Conservation (phyloP, 768 basidiomycete species). For the Agrocybe praecox region DNA sequence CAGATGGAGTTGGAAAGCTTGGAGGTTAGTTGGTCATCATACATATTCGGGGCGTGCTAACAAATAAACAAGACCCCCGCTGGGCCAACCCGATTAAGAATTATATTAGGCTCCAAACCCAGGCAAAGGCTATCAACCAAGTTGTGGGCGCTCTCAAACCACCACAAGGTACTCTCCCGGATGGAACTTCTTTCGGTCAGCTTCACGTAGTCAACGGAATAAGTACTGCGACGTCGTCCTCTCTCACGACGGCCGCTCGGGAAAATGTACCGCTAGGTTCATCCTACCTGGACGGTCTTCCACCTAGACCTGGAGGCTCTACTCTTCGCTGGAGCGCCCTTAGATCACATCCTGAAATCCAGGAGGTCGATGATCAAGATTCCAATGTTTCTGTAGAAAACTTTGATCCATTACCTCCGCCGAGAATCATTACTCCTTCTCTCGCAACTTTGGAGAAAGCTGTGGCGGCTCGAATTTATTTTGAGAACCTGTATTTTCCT, state of each 20-base stretch:
- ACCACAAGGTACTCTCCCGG: slow-evolving; percentile 42
- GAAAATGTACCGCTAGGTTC: slow-evolving; percentile 60
- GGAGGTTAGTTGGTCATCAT: slow-evolving; percentile 58
- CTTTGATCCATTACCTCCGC: slow-evolving; percentile 33
- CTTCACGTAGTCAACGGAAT: slow-evolving; percentile 82
- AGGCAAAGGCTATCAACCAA: slow-evolving; percentile 75
- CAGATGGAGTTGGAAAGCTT: slow-evolving; percentile 86
- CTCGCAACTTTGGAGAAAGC: slow-evolving; percentile 92
- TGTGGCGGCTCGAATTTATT: slow-evolving; percentile 90
- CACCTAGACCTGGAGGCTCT: slow-evolving; percentile 60
- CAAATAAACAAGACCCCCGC: slow-evolving; percentile 63
- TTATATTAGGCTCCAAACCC: slow-evolving; percentile 64
- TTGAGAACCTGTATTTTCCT: slow-evolving; percentile 88
- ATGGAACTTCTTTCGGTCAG: slow-evolving; percentile 48
- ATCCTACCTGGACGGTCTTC: slow-evolving; percentile 49
- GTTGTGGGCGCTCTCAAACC: slow-evolving; percentile 73
- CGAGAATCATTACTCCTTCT: slow-evolving; percentile 77
- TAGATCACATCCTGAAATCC: slow-evolving; percentile 64
- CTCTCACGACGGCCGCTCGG: slow-evolving; percentile 73
- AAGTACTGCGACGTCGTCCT: slow-evolving; percentile 69
- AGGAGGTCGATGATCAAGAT: slow-evolving; percentile 56
- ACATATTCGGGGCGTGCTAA: slow-evolving; percentile 20
- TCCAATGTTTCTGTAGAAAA: slow-evolving; percentile 28
- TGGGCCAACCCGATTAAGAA: slow-evolving; percentile 92
- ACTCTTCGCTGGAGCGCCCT: slow-evolving; percentile 64